Percentiles rank a stretch among this genome's conserved stretches.
These are phyloP conservation scores for Orobanche coerulescens DNA, from an alignment of 257 asterid genomes.

Conservation along the genomic window DNA sequence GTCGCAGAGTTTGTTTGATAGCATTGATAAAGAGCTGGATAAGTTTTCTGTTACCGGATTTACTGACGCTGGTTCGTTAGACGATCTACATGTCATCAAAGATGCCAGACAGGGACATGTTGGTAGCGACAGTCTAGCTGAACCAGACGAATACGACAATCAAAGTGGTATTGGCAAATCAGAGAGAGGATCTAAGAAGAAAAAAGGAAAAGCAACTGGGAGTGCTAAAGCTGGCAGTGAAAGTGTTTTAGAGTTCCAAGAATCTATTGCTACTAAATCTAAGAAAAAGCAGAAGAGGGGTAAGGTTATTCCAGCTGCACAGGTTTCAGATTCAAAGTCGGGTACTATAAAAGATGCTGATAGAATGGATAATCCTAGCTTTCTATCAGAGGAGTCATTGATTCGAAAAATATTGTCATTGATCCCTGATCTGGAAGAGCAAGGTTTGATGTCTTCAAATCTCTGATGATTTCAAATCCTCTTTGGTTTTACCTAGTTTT, in stretches of 20 bases:
- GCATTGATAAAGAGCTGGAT: constrained; percentile 70
- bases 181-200: constrained; percentile 83
- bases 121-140: constrained; percentile 39
- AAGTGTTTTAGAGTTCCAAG: constrained; percentile 48
- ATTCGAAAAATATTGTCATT: constrained; percentile 55
- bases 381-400: constrained; percentile 70
- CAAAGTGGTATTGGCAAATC: constrained; percentile 47
- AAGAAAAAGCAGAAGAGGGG: constrained; percentile 78
- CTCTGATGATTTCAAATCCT: constrained; percentile 17
- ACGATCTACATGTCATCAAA: constrained; percentile 32
- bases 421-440: constrained; percentile 86
- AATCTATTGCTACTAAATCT: constrained; percentile 50
- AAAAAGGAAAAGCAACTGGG: constrained; percentile 68
- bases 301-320: constrained; percentile 47
- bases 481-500: constrained; percentile 10
- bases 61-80: constrained; percentile 35
- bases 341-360: constrained; percentile 58
- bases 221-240: constrained; percentile 52
- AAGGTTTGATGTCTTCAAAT: constrained; percentile 38
- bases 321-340: constrained; percentile 51
- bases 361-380: constrained; percentile 44
- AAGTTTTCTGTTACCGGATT: constrained; percentile 39
- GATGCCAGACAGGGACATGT: constrained; percentile 41
- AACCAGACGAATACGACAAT: constrained; percentile 47
- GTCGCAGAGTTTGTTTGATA: constrained; percentile 63